Conservation (phyloP, 2,329 filamentous ascomycete genomes). For the Helicocarpus griseus region DNA sequence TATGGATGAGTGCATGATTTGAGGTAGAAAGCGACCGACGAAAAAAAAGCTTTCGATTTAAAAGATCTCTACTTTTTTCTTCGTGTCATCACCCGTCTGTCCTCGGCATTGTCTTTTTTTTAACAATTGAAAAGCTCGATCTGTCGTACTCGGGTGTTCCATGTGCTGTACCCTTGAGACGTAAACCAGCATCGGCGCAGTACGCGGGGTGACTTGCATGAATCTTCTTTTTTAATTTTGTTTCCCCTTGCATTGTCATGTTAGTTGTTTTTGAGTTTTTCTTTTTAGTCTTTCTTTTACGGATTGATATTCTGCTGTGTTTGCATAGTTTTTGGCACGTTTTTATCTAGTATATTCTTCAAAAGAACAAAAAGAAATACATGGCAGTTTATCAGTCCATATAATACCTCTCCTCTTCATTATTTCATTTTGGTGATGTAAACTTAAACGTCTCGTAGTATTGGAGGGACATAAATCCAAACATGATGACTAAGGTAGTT, state of each 20-base stretch:
- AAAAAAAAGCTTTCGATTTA: not conserved
- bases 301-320: slow-evolving; percentile 1
- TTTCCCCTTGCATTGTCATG: not conserved
- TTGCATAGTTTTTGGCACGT: not conserved
- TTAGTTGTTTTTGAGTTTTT: not conserved
- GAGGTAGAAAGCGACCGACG: not conserved
- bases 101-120: too few relatives aligned
- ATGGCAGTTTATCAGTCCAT: not conserved
- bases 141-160: too few relatives aligned
- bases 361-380: not conserved
- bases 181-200: too few relatives aligned
- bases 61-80: not conserved
- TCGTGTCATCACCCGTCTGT: not conserved
- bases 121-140: too few relatives aligned
- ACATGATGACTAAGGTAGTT: not conserved
- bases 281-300: slow-evolving; percentile 1
- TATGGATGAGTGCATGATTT: slow-evolving; percentile 2
- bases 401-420: not conserved
- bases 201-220: too few relatives aligned
- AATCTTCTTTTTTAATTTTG: not conserved
- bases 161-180: too few relatives aligned
- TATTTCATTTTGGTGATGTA: too few relatives aligned
- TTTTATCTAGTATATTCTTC: not conserved
- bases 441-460: too few relatives aligned
- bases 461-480: too few relatives aligned